Conservation (phyloP, 495 filamentous ascomycete genomes). For the Penicillium alfredii region DNA sequence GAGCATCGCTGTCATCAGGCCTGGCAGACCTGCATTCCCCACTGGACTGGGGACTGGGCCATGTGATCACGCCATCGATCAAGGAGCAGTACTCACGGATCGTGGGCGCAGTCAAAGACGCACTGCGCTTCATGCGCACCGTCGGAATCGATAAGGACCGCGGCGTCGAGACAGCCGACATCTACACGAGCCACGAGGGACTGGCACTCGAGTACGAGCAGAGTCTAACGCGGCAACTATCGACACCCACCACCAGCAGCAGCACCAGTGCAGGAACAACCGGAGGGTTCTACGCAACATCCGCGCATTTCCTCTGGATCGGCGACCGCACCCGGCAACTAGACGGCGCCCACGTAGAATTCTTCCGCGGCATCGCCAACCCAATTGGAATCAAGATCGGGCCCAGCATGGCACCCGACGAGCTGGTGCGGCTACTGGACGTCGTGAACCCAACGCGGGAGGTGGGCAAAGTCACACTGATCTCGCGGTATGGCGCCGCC, state of each 20-base stretch:
- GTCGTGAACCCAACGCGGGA: constrained; percentile 77
- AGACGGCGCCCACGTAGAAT: constrained; percentile 90
- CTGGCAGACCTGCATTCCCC: constrained; percentile 92
- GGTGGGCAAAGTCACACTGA: constrained; percentile 87
- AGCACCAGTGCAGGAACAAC: constrained; percentile 8
- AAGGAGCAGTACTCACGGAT: constrained; percentile 79
- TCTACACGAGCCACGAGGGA: constrained; percentile 93
- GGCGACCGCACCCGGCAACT: constrained; percentile 93
- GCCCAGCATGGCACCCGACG: constrained; percentile 66
- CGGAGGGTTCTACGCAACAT: constrained; percentile 72
- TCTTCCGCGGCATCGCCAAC: constrained; percentile 92
- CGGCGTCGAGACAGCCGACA: constrained; percentile 81
- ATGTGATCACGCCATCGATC: constrained; percentile 76
- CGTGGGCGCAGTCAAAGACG: constrained; percentile 80
- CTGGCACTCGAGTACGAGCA: constrained; percentile 94
- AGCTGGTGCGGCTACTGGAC: constrained; percentile 70
- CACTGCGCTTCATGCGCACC: constrained; percentile 90
- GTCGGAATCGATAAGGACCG: constrained; percentile 86
- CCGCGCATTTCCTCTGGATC: constrained; percentile 97
- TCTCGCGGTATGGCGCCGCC: constrained; percentile 83
- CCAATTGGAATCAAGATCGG: constrained; percentile 96
- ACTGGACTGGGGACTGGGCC: constrained; percentile 91
- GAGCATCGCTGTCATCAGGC: constrained; percentile 75
- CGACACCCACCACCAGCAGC: constrained; percentile 53
- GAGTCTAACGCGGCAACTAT: constrained; percentile 67